Evolutionary conservation across 805 yeast species (phyloP).

Genomic region (Schwanniomyces polymorphus): DNA sequence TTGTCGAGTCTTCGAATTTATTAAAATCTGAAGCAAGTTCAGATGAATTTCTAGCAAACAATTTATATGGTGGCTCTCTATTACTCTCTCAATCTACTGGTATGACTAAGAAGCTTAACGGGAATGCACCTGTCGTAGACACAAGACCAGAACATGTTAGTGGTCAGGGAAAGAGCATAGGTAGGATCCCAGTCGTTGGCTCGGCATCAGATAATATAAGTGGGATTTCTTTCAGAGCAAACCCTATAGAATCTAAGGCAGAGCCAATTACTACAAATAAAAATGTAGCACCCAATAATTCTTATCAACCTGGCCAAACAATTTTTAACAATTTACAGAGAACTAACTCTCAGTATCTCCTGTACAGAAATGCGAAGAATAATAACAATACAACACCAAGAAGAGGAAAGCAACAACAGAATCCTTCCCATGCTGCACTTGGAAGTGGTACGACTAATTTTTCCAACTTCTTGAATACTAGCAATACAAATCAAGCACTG

Average conservation of each 20-base stretch:
- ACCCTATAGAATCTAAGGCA: slow-evolving; percentile 23
- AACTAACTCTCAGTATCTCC: slow-evolving; percentile 34
- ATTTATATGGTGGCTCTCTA: slow-evolving; percentile 43
- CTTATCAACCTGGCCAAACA: slow-evolving; percentile 44
- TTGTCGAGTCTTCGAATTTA: background rate
- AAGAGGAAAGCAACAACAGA: background rate
- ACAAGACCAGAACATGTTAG: slow-evolving; percentile 1
- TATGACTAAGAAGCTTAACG: slow-evolving; percentile 32
- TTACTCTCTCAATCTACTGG: slow-evolving; percentile 46
- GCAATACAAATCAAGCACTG: slow-evolving; percentile 8
- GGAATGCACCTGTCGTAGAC: background rate
- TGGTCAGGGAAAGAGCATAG: slow-evolving; percentile 1
- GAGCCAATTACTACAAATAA: slow-evolving; percentile 33
- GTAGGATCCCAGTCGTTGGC: slow-evolving; percentile 2
- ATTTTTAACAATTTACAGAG: slow-evolving; percentile 42
- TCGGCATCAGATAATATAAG: slow-evolving; percentile 18
- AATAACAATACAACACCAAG: slow-evolving; percentile 7
- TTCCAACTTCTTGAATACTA: slow-evolving; percentile 24
- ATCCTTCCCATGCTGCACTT: slow-evolving; percentile 3
- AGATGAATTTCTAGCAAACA: slow-evolving; percentile 25
- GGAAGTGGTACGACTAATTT: slow-evolving; percentile 28
- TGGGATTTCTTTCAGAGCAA: slow-evolving; percentile 33
- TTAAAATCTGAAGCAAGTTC: slow-evolving; percentile 14
- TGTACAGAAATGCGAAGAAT: slow-evolving; percentile 21
- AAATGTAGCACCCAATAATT: slow-evolving; percentile 31